Base-by-base conservation (phyloP, 2,329 filamentous ascomycete genomes). In the Zelopaecilomyces penicillatus region DNA sequence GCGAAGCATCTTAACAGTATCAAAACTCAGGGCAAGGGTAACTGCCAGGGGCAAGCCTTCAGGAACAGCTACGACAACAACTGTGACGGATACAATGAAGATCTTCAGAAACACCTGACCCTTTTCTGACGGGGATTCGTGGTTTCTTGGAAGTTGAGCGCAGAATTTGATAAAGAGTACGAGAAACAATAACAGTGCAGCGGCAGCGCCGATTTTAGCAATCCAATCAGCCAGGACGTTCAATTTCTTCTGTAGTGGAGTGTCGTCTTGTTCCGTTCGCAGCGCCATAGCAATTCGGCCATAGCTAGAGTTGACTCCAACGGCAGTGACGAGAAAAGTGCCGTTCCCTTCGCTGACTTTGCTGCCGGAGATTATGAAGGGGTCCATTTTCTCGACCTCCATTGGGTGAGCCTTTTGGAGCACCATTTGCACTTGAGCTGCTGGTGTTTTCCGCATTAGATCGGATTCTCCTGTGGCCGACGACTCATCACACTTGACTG, bases 91-190 rank as follows among this genome's bases (percentile, higher is more conserved):
- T 32, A 81, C 75, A 45, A 84, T 82, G 42, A 84, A 72, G 42
- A 84, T 80, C 27, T 78, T 69, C 55, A 84, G 68, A 54, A 84
- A 83, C 11, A 74, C 61, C 33, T 66, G 66, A 0, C 59, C 65
- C 64, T 87, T 88, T 41, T 75, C 65, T 0, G 77, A 69, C 2
- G 79, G 66, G 0, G 67, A 64, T 0, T 52, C 59, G 26, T 52
- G 37, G 54, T 76, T 80, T 32, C 66, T 56, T 5, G 75, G 74
- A 6, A 91, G 71, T 11, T 73, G 64, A 31, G 75, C 82, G 27
- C 87, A 68, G 59, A 89, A 91, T 56, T 86, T 82, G 68, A 91
- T 86, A 55, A 90, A 79, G 9, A 90, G 70, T 27, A 88, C 83
- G 42, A 88, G 66, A 59, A 93, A 91, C 19, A 91, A 71, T 6